phyloP scores from a whole-genome alignment of 2,329 filamentous ascomycete species.

The Hypoxylon sp. region DNA sequence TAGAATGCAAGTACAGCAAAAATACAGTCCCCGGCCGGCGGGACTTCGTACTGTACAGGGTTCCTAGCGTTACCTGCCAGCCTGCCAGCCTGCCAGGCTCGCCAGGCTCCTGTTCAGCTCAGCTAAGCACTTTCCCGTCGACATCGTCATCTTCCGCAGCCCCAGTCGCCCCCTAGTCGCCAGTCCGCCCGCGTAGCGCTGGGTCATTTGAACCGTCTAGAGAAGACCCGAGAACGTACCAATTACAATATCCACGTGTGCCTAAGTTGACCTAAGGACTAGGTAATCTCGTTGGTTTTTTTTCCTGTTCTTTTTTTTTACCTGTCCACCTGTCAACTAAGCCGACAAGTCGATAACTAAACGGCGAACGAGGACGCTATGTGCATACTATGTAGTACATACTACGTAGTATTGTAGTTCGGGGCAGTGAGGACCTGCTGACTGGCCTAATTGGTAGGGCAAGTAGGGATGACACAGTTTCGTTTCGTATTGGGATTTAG shows the following conservation, averaged over 20 bases:
- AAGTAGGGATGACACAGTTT: constrained; percentile 8
- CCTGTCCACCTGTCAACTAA: background rate
- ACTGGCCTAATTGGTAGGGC: background rate
- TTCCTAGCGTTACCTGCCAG: too few relatives aligned
- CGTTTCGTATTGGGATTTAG: background rate
- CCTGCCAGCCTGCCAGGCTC: too few relatives aligned
- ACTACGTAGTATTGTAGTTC: too few relatives aligned
- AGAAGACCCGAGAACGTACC: constrained; percentile 32
- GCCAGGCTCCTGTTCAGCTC: too few relatives aligned
- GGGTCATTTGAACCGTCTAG: constrained; percentile 24
- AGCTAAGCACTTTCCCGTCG: constrained; percentile 10
- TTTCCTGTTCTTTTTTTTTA: too few relatives aligned
- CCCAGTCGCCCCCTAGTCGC: too few relatives aligned
- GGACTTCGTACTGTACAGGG: constrained; percentile 25
- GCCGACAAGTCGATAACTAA: background rate
- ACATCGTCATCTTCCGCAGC: constrained; percentile 32
- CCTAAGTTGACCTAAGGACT: too few relatives aligned
- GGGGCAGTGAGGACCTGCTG: constrained; percentile 9
- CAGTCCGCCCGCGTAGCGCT: too few relatives aligned
- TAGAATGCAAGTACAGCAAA: too few relatives aligned
- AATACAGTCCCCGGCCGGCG: constrained; percentile 14
- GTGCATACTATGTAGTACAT: too few relatives aligned
- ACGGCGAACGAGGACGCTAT: background rate
- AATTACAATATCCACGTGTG: constrained; percentile 31
- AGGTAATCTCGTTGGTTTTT: constrained; percentile 22